Conservation (phyloP, 352 stramenopile species). For the Thalassiosira delicatula region DNA sequence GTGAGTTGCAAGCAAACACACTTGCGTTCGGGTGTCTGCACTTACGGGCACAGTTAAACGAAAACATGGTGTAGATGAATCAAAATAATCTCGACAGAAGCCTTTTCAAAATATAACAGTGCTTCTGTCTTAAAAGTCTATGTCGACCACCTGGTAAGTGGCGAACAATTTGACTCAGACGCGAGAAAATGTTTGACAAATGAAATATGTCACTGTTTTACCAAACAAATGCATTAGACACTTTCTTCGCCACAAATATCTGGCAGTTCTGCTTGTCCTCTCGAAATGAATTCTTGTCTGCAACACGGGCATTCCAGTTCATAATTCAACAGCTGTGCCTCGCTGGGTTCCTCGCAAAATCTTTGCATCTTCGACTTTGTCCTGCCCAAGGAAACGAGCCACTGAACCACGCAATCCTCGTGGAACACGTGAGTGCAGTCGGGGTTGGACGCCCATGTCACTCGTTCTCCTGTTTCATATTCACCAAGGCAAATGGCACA, state of each 20-base stretch:
- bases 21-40: too few species aligned
- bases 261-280: background rate
- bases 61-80: too few species aligned
- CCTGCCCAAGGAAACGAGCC: slow-evolving; percentile 61
- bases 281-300: slow-evolving; percentile 65
- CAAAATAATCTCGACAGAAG: too few species aligned
- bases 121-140: too few species aligned
- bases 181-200: too few species aligned
- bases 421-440: slow-evolving; percentile 78
- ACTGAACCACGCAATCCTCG: slow-evolving; percentile 70
- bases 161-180: too few species aligned
- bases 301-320: slow-evolving; percentile 75
- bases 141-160: too few species aligned
- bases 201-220: too few species aligned
- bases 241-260: background rate
- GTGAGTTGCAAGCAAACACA: too few species aligned
- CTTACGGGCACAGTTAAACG: too few species aligned
- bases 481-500: slow-evolving; percentile 72
- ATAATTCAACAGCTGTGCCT: slow-evolving; percentile 57
- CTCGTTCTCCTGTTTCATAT: slow-evolving; percentile 56
- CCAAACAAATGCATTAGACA: too few species aligned
- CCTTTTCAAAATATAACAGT: too few species aligned
- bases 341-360: slow-evolving; percentile 37
- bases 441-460: slow-evolving; percentile 71
- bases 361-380: slow-evolving; percentile 44